Conservation (phyloP, 352 stramenopile genomes). For the Phytophthora megakarya region DNA sequence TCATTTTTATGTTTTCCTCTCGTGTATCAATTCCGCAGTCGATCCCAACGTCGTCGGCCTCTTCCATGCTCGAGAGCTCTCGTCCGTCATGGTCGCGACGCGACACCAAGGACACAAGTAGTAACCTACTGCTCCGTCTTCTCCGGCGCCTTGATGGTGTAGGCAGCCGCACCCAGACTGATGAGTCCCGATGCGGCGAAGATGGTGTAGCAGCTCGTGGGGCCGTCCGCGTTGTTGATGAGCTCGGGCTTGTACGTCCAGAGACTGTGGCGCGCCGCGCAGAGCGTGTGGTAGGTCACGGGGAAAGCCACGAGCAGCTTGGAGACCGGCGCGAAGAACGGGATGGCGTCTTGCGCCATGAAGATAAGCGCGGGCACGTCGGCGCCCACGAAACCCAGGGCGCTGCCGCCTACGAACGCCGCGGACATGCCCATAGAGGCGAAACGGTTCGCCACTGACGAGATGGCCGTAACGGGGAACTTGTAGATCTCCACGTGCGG, state of each 20-base stretch:
- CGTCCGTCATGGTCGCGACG: conserved; percentile 6
- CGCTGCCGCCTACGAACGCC: conserved; percentile 74
- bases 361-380: conserved; percentile 84
- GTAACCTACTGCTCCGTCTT: conserved; percentile 26
- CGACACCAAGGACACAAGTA: conserved; percentile 4
- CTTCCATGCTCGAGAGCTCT: conserved; percentile 14
- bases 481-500: conserved; percentile 97
- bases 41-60: background rate
- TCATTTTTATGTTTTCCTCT: conserved; percentile 23
- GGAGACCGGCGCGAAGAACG: conserved; percentile 70
- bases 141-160: conserved; percentile 56
- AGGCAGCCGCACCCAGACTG: conserved; percentile 46
- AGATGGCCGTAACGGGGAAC: conserved; percentile 93
- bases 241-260: conserved; percentile 92
- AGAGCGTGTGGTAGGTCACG: conserved; percentile 93
- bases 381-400: conserved; percentile 74
- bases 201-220: conserved; percentile 54
- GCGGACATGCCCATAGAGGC: conserved; percentile 87
- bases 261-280: conserved; percentile 87
- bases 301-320: conserved; percentile 96
- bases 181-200: conserved; percentile 53
- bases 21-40: conserved; percentile 2
- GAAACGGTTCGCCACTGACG: conserved; percentile 94
- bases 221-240: conserved; percentile 72
- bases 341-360: conserved; percentile 70